These are phyloP conservation scores for Lachnellula cervina DNA, from an alignment of 2,329 filamentous ascomycete species.

Conservation along the genomic window DNA sequence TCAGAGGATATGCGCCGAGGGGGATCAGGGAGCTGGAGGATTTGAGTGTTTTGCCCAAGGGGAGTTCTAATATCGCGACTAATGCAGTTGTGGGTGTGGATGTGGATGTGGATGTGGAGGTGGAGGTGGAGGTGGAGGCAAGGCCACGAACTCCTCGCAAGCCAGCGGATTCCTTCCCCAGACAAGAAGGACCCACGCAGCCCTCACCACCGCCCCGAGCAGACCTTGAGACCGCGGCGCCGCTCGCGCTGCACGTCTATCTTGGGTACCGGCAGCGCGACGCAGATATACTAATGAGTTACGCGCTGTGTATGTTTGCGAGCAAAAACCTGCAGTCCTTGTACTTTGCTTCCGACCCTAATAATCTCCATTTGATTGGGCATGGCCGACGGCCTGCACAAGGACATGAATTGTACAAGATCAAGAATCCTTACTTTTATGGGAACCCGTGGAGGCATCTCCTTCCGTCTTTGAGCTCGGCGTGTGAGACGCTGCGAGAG, in stretches of 20 bases:
- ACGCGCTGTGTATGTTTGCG: neutral
- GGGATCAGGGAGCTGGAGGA: neutral
- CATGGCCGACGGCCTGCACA: neutral
- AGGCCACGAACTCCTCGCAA: no score
- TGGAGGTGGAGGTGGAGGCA: no score
- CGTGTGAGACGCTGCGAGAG: constrained; percentile 1
- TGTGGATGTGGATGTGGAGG: no score
- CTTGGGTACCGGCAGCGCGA: neutral
- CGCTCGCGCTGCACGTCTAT: constrained; percentile 2
- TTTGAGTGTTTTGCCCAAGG: neutral
- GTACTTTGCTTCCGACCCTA: constrained; percentile 1
- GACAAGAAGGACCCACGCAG: neutral
- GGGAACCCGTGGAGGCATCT: constrained; percentile 5
- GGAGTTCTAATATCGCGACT: neutral
- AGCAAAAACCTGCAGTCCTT: constrained; percentile 3
- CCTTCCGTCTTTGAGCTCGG: neutral
- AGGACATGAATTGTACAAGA: constrained; percentile 2
- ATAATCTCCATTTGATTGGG: neutral
- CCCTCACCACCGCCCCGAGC: neutral
- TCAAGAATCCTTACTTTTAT: neutral
- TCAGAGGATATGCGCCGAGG: neutral
- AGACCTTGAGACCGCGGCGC: neutral
- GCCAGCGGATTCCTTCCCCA: no score
- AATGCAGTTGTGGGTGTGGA: neutral
- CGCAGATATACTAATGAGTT: neutral